Evolutionary conservation across 2,329 filamentous ascomycete species (phyloP).

Genomic region (Blumeria hordei): DNA sequence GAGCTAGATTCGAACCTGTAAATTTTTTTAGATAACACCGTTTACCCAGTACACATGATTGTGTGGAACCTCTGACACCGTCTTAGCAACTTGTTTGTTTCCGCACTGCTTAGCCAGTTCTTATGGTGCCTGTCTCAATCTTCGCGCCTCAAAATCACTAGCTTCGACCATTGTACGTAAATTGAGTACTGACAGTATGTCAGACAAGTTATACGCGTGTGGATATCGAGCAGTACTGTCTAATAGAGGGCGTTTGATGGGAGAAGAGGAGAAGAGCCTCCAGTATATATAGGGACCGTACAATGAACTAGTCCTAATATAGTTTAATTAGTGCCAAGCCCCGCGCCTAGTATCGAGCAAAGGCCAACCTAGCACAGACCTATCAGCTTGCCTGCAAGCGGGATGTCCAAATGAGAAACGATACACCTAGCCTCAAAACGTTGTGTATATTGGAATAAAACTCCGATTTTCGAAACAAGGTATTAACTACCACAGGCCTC

Average conservation of each 20-base stretch:
- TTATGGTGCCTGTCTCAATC: constrained; percentile 30
- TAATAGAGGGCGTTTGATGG: constrained; percentile 46
- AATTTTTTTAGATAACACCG: neutral
- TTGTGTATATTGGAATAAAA: no score
- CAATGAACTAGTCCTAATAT: no score
- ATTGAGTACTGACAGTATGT: constrained; percentile 44
- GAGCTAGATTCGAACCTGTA: no score
- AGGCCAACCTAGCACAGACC: neutral
- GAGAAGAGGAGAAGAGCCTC: constrained; percentile 15
- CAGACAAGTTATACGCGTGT: constrained; percentile 25
- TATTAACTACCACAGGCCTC: no score
- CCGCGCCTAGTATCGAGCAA: neutral
- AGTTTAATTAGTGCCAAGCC: no score
- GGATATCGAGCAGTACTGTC: constrained; percentile 65
- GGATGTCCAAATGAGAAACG: no score
- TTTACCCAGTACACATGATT: constrained; percentile 14
- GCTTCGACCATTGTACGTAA: constrained; percentile 34
- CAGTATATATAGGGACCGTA: no score
- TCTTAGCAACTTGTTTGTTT: constrained; percentile 34
- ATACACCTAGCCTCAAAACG: no score
- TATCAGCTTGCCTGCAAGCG: no score
- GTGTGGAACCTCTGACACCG: constrained; percentile 69
- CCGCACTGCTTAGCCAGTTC: constrained; percentile 29
- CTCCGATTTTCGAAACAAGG: no score
- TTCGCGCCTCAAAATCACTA: constrained; percentile 35